These are phyloP conservation scores for Yamadazyma insecticola DNA, from an alignment of 805 yeast species.

Conservation along the genomic window DNA sequence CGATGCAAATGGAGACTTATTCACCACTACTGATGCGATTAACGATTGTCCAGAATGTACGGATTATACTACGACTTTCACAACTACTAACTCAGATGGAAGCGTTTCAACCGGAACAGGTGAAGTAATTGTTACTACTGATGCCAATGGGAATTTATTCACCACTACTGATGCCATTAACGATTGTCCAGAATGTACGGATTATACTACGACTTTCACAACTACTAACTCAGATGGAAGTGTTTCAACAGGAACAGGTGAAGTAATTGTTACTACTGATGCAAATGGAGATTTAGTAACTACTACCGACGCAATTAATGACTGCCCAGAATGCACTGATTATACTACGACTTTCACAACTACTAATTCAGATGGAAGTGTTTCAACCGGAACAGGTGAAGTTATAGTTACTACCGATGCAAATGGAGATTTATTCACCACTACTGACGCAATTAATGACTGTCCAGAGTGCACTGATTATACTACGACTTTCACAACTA, in stretches of 20 bases:
- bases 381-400: conserved; percentile 7
- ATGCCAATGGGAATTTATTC: conserved; percentile 6
- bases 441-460: conserved; percentile 6
- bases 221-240: conserved; percentile 7
- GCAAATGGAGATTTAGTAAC: conserved; percentile 5
- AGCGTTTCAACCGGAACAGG: conserved; percentile 9
- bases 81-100: conserved; percentile 7
- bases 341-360: conserved; percentile 9
- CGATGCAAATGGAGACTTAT: conserved; percentile 8
- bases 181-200: conserved; percentile 8
- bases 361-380: conserved; percentile 8
- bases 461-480: conserved; percentile 11
- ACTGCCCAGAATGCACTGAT: conserved; percentile 12
- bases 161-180: conserved; percentile 10
- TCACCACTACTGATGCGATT: conserved; percentile 10
- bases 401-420: conserved; percentile 12
- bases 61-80: conserved; percentile 3
- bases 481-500: conserved; percentile 10
- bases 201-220: conserved; percentile 10
- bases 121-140: conserved; percentile 8
- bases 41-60: conserved; percentile 4
- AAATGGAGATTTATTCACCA: conserved; percentile 8
- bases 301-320: conserved; percentile 1
- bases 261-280: conserved; percentile 10
- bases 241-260: conserved; percentile 8